Evolutionary conservation across 2,329 filamentous ascomycete species (phyloP), one percentile per base, ranked within the genome.

Genomic region (Hypoxylon sp.): DNA sequence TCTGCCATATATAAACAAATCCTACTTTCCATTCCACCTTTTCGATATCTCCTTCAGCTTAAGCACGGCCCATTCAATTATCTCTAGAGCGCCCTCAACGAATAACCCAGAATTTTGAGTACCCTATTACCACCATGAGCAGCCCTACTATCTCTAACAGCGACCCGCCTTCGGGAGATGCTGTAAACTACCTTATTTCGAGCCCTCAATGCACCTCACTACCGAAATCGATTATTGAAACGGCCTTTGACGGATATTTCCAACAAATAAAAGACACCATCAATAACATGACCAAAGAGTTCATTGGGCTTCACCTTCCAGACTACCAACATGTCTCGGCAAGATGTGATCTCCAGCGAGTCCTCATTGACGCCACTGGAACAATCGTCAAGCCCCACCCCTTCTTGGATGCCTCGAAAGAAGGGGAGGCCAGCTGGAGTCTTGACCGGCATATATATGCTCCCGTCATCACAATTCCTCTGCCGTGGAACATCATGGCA

Each of bases 181-280:
- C 22, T 11, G n/a, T 24, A 9, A 4, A 33, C 19, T 3, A 44
- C n/a, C n/a, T n/a, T 6, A 6, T 10, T 46, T 14, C n/a, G 17
- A 19, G 11, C 13, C 1, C 35, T 42, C 29, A 14, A 29, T n/a
- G 13, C 5, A 13, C 2, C n/a, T 17, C 48, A 33, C 14, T 35
- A 11, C 5, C 59, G 14, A 62, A 48, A n/a, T 54, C 50, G 10
- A 11, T 3, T 6, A 48, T 62, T 24, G 50, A 53, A 22, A n/a
- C 10, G 13, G 22, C n/a, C 22, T 22, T 48, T 3, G 37, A 62
- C 5, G 31, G 22, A 8, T 35, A 13, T 29, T 62, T 48, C 26
- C 4, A 39, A 13, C n/a, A 54, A 29, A 55, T 62, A 10, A 55
- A 52, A 17, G 50, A 14, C 26, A 62, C 39, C 19, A 31, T 62